phyloP scores from a whole-genome alignment of 2,329 filamentous ascomycete genomes.

The Ophiostoma perfectum region DNA sequence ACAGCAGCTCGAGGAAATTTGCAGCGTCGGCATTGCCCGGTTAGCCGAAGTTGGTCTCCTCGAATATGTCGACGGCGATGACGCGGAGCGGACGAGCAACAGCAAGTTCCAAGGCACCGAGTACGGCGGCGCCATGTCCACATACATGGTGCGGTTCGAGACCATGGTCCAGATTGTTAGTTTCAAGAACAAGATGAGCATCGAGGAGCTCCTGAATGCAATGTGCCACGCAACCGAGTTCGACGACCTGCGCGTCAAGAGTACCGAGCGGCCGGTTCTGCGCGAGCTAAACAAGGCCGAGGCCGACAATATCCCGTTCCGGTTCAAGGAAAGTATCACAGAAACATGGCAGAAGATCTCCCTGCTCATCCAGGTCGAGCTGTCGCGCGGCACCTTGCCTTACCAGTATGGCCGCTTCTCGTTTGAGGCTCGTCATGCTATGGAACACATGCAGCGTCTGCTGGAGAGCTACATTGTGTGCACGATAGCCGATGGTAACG shows the following conservation, averaged over 20 bases:
- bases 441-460: constrained; percentile 63
- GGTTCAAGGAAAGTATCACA: constrained; percentile 63
- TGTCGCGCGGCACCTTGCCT: constrained; percentile 57
- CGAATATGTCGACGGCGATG: constrained; percentile 8
- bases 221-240: constrained; percentile 68
- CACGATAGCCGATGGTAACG: constrained; percentile 55
- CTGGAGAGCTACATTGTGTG: constrained; percentile 74
- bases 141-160: constrained; percentile 72
- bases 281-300: constrained; percentile 65
- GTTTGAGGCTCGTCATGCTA: constrained; percentile 59
- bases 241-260: constrained; percentile 63
- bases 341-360: constrained; percentile 68
- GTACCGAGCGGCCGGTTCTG: constrained; percentile 62
- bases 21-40: constrained; percentile 60
- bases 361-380: constrained; percentile 68
- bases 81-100: constrained; percentile 29
- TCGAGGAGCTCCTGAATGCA: constrained; percentile 63
- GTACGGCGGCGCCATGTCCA: constrained; percentile 75
- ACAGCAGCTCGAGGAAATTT: constrained; percentile 63
- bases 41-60: constrained; percentile 58
- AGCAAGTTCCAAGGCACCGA: constrained; percentile 57
- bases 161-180: constrained; percentile 69
- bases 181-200: constrained; percentile 54
- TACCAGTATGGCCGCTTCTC: constrained; percentile 39
- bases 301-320: constrained; percentile 56